Conservation (phyloP, 2,329 filamentous ascomycete genomes). For the Elsinoe arachidis region DNA sequence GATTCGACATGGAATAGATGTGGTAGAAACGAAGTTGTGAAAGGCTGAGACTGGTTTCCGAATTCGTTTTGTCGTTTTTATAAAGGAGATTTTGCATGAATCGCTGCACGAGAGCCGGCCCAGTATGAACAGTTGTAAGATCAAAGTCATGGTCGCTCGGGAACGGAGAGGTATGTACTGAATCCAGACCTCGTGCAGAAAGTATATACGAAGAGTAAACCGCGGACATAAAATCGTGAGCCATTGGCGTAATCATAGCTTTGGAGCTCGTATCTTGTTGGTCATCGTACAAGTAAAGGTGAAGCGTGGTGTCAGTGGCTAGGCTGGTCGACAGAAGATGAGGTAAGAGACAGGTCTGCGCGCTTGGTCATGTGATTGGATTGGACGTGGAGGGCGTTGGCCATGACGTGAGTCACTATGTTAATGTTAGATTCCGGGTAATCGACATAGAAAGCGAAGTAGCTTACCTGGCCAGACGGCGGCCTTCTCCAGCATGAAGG, state of each 20-base stretch:
- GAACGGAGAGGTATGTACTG: not conserved
- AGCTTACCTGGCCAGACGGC: constrained; percentile 83
- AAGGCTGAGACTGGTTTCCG: not conserved
- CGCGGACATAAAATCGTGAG: constrained; percentile 3
- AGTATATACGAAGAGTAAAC: not conserved
- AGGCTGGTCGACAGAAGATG: constrained; percentile 4
- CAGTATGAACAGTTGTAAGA: not conserved
- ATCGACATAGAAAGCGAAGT: constrained; percentile 8
- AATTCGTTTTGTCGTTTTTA: not conserved
- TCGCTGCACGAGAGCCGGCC: constrained; percentile 1
- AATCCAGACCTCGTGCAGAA: not conserved
- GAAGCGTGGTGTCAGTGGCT: not conserved
- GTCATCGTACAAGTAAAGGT: not conserved
- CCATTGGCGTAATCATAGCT: not conserved
- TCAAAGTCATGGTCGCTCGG: not conserved
- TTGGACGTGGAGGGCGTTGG: constrained; percentile 55
- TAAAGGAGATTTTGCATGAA: not conserved
- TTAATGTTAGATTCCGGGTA: constrained; percentile 21
- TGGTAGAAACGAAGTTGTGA: not conserved
- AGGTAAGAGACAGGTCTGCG: constrained; percentile 39
- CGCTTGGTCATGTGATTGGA: constrained; percentile 55
- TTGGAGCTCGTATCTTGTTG: constrained; percentile 2
- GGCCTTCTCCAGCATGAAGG: constrained; percentile 78
- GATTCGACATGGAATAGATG: not conserved
- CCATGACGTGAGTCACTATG: constrained; percentile 60